A percentile compares a stretch with the other conserved stretches of the same genome.
These are phyloP conservation scores for Bipolaris sorokiniana DNA, from an alignment of 2,329 filamentous ascomycete species.

Conservation along the genomic window DNA sequence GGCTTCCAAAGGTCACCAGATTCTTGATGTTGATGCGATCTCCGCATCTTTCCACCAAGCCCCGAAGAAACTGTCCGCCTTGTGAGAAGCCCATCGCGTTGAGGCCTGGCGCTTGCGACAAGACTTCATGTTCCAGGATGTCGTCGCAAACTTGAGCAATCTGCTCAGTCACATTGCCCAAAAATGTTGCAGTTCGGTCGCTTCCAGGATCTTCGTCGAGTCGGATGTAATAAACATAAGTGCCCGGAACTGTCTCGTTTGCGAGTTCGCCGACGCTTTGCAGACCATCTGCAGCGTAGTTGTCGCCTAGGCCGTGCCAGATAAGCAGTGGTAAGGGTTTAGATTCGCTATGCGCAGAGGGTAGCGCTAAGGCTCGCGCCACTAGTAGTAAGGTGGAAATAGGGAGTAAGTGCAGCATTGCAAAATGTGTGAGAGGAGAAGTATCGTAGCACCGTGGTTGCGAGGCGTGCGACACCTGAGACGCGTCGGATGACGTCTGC, in stretches of 20 bases:
- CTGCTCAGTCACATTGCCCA: constrained; percentile 86
- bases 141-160: constrained; percentile 77
- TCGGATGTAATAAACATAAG: constrained; percentile 79
- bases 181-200: constrained; percentile 85
- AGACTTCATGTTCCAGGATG: constrained; percentile 75
- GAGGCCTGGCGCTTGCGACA: constrained; percentile 80
- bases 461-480: constrained; percentile 13
- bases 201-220: constrained; percentile 68
- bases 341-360: constrained; percentile 13
- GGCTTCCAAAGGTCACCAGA: constrained; percentile 86
- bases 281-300: constrained; percentile 77
- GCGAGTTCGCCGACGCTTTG: constrained; percentile 73
- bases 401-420: constrained; percentile 31
- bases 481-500: constrained; percentile 31
- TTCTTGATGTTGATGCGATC: constrained; percentile 69
- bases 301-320: constrained; percentile 88
- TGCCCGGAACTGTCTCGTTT: constrained; percentile 76
- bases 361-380: constrained; percentile 22
- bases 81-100: constrained; percentile 96
- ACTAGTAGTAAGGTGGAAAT: constrained; percentile 32
- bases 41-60: constrained; percentile 87
- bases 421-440: constrained; percentile 1
- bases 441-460: constrained; percentile 9
- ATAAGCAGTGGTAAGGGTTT: constrained; percentile 79
- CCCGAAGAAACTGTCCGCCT: constrained; percentile 94